Percentiles rank a stretch among this genome's conserved stretches.
These are phyloP conservation scores for Leccinum fibrillosum DNA, from an alignment of 768 basidiomycete species.

Conservation along the genomic window DNA sequence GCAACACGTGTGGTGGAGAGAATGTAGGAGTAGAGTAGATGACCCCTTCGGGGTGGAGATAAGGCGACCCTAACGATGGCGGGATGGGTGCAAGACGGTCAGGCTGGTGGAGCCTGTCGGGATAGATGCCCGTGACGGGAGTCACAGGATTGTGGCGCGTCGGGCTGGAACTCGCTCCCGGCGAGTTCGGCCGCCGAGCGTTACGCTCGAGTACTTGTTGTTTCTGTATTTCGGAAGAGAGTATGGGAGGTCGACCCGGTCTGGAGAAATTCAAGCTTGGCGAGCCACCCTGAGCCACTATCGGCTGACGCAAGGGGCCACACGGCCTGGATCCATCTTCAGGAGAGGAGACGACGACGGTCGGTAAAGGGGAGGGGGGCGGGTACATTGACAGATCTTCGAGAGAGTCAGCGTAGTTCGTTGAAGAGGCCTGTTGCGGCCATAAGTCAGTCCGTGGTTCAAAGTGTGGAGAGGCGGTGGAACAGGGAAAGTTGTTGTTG, in stretches of 20 bases:
- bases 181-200: constrained; percentile 37
- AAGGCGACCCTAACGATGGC: neutral
- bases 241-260: constrained; percentile 48
- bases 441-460: constrained; percentile 13
- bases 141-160: constrained; percentile 10
- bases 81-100: neutral
- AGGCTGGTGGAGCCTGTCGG: neutral
- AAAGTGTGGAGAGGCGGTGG: neutral
- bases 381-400: constrained; percentile 15
- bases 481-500: neutral
- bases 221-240: constrained; percentile 38
- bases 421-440: constrained; percentile 10
- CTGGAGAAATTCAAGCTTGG: constrained; percentile 61
- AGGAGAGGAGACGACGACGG: constrained; percentile 53
- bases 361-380: constrained; percentile 38
- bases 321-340: constrained; percentile 18
- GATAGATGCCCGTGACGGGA: constrained; percentile 17
- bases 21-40: constrained; percentile 15
- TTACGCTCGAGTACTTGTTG: constrained; percentile 58
- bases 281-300: constrained; percentile 29
- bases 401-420: constrained; percentile 3
- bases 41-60: constrained; percentile 18
- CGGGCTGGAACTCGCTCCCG: constrained; percentile 16
- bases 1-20: constrained; percentile 8
- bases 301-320: constrained; percentile 37